These are phyloP conservation scores for Cyberlindnera euphorbiae DNA, from an alignment of 805 yeast genomes.

Conservation along the genomic window DNA sequence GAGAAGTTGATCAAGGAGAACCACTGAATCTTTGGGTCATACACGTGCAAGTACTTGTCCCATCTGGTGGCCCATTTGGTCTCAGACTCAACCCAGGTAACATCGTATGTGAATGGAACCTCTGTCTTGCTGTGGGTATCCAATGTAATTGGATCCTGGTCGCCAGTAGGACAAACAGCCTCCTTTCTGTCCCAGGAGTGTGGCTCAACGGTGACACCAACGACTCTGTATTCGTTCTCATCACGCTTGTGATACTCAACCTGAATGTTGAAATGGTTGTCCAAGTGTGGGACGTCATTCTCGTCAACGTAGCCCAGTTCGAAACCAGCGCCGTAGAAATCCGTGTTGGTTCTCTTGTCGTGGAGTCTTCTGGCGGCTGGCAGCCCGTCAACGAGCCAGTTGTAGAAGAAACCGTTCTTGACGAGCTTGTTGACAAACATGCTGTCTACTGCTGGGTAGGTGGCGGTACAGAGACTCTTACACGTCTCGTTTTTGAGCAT, in stretches of 20 bases:
- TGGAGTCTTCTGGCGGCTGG: conserved; percentile 73
- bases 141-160: conserved; percentile 41
- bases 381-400: conserved; percentile 92
- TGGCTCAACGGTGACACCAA: conserved; percentile 81
- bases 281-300: conserved; percentile 51
- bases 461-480: conserved; percentile 53
- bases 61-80: conserved; percentile 98
- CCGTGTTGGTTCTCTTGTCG: conserved; percentile 54
- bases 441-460: conserved; percentile 61
- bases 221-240: conserved; percentile 71
- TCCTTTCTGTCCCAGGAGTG: conserved; percentile 44
- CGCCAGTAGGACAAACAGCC: conserved; percentile 31
- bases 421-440: conserved; percentile 75
- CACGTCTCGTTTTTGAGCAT: conserved; percentile 76
- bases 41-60: conserved; percentile 92
- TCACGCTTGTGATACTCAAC: conserved; percentile 81
- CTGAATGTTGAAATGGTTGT: conserved; percentile 74
- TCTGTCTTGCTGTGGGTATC: conserved; percentile 44
- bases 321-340: conserved; percentile 77
- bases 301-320: conserved; percentile 68
- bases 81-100: conserved; percentile 59
- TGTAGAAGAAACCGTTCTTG: conserved; percentile 77
- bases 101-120: conserved; percentile 84
- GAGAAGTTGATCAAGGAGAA: conserved; percentile 86
- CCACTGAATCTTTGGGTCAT: conserved; percentile 95